These are phyloP conservation scores for Luffa acutangula DNA, from an alignment of 306 rosid species.

Conservation along the genomic window DNA sequence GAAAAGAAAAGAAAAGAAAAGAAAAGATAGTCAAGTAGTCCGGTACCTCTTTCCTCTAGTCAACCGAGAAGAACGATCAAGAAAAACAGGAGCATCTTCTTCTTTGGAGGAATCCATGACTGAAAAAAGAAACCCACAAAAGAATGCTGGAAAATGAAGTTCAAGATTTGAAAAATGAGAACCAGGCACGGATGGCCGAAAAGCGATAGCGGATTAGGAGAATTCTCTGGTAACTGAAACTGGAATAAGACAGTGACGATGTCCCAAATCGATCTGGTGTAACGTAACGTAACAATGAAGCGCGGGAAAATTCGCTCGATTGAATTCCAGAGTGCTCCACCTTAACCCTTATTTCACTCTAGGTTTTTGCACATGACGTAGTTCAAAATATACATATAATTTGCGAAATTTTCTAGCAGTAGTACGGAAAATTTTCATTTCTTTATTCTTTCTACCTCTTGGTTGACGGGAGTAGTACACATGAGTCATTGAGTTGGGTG, in stretches of 20 bases:
- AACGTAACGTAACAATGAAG: not conserved
- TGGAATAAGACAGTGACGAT: not conserved
- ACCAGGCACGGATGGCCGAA: not conserved
- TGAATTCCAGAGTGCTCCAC: not conserved
- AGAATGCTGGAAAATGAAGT: not conserved
- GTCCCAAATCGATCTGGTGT: not conserved
- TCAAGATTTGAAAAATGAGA: not conserved
- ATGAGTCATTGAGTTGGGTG: too few relatives aligned
- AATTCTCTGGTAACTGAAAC: not conserved
- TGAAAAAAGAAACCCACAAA: not conserved
- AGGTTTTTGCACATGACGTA: not conserved
- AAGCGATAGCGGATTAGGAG: too few relatives aligned
- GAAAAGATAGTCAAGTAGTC: not conserved
- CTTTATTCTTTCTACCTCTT: too few relatives aligned
- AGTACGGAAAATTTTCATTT: too few relatives aligned
- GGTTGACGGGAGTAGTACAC: too few relatives aligned
- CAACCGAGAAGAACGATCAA: conserved; percentile 54
- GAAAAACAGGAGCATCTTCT: conserved; percentile 21
- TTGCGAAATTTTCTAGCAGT: too few relatives aligned
- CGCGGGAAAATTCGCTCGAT: not conserved
- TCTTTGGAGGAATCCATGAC: conserved; percentile 30
- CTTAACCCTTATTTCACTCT: not conserved
- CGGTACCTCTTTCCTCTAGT: conserved; percentile 64
- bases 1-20: not conserved
- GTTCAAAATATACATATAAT: too few relatives aligned